Conservation (phyloP, 306 rosid genomes). For the Inga oerstediana region DNA sequence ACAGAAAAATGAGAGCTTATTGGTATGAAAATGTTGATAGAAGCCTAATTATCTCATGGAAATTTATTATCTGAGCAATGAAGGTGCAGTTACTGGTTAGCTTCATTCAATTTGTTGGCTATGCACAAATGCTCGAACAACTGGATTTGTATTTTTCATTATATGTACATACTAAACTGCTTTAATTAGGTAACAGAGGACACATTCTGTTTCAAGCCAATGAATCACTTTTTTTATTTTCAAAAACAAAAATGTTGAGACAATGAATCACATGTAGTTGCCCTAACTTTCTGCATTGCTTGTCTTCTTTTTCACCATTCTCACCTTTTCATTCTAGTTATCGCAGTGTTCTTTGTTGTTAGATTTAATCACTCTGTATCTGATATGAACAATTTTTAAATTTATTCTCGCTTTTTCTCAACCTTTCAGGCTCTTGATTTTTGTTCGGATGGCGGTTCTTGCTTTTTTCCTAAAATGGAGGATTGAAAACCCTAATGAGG, state of each 20-base stretch:
- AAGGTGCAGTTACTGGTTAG: constrained; percentile 4
- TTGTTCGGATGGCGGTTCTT: constrained; percentile 60
- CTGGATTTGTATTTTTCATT: not conserved
- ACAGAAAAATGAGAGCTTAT: not conserved
- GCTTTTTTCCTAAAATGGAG: constrained; percentile 67
- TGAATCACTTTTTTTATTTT: not conserved
- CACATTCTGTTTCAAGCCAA: constrained; percentile 8
- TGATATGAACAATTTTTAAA: not conserved
- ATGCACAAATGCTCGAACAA: not conserved
- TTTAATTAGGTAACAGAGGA: not conserved
- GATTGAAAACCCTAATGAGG: constrained; percentile 60
- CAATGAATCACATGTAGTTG: not conserved
- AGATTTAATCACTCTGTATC: constrained; percentile 16
- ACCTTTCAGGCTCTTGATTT: constrained; percentile 60
- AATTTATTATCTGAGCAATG: not conserved
- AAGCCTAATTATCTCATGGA: not conserved
- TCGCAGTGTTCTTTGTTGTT: constrained; percentile 4
- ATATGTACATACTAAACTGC: constrained; percentile 3
- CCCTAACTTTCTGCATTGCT: not conserved
- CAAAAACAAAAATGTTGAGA: not conserved
- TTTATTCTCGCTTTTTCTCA: constrained; percentile 8
- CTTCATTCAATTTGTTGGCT: constrained; percentile 1
- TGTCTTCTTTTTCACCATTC: constrained; percentile 15
- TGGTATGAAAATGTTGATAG: not conserved
- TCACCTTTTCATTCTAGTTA: not conserved